Base-by-base conservation (phyloP, 768 basidiomycete genomes). In the Fistulinella prunicolor region DNA sequence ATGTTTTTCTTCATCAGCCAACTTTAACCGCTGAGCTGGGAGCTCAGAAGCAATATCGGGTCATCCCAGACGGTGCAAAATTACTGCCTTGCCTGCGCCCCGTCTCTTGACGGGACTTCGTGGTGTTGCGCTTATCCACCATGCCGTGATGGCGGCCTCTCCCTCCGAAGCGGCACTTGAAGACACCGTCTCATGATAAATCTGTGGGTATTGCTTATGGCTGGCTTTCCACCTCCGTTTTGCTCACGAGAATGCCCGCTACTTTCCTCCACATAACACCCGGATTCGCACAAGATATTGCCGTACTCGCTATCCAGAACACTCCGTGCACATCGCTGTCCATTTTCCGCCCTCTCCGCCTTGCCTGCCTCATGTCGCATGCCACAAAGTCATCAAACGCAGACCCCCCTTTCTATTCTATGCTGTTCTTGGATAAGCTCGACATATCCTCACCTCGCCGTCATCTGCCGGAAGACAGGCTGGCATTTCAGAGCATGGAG, bases 371-470 rank as follows among this genome's bases (percentile, higher is more conserved):
- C 20, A 59, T 62, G 35, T 60, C 70, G 21, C 49, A 62, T 44
- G 46, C 67, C 35, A 19, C 55, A 6, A 60, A 67, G 54, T 42
- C 56, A 42, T 42, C 57, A 53, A 46, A 51, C 7, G 47, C 58
- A 49, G 51, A 64, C 53, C 55, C 66, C 51, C 50, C 64, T 63
- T 42, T 76, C 59, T 67, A 70, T 48, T 58, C 70, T 3, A 57
- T 66, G 35, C 57, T 78, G 20, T 79, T 82, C 53, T 54, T 65
- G 13, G 62, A 69, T n/a, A 71, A 71, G 40, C 83, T 85, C 40
- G 80, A 83, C 54, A 54, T 69, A 16, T 62, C 62, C 3, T 72
- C 75, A 3, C 72, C 76, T 12, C 49, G 65, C 24, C 63, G 68
- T 28, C 72, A 78, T 39, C 64, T 78, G 17, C 58, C 63, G 7